Evolutionary conservation across 202 grass and related monocot genomes (phyloP), one percentile per base, ranked within the genome.

Genomic region (Schoenoplectus triqueter): DNA sequence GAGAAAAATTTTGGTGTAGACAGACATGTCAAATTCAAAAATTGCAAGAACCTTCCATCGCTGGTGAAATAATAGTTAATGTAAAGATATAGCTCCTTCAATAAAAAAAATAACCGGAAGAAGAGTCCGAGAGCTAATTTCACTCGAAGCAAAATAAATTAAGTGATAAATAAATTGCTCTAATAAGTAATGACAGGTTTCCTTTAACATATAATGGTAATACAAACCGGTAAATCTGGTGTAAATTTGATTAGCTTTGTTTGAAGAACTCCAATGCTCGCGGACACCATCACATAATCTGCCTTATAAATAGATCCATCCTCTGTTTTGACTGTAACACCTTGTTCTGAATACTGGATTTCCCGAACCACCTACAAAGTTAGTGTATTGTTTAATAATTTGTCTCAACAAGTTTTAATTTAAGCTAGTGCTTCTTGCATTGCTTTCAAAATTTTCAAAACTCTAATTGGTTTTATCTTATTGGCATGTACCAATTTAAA

Each of bases 191-290:
- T 31, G 31, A 31, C 31, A 31, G 31, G 31, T 31, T 31, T 31
- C 31, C 31, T 31, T 31, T 31, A 31, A 31, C 31, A 31, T 31
- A 31, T 31, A 31, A 31, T 31, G 31, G 31, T 31, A 31, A 84
- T 3, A 92, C 87, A 88, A 66, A 96, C 94, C 0, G 94, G 94
- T 13, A 93, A 86, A 2, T 59, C n/a, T 6, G 94, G 94, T 72
- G 17, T 73, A 51, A 96, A 96, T 65, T 87, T 68, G 4, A 93
- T 96, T 66, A 96, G 89, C 5, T 88, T 78, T 10, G 66, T 87
- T 46, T 93, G 91, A 40, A 96, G 88, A 73, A 94, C 92, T 2
- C 92, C 90, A 13, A 94, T 39, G 77, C 92, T 94, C 1, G 56
- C 54, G 1, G 92, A 92, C 1, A 94, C 88, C 69, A 94, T 86